These are phyloP conservation scores for Moringa oleifera DNA, from an alignment of 345 rosid genomes.

Conservation along the genomic window DNA sequence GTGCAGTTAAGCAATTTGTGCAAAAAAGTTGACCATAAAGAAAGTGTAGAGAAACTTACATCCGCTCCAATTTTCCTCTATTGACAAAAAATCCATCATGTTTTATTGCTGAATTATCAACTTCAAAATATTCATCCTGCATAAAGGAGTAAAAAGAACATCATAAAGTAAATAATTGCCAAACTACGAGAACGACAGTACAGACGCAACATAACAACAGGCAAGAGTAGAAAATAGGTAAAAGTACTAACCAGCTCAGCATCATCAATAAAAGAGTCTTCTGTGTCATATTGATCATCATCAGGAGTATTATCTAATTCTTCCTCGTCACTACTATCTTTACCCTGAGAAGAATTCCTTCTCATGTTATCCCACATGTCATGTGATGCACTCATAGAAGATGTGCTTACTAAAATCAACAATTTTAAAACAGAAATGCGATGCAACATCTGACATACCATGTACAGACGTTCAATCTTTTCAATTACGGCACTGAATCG, in stretches of 20 bases:
- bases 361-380: conserved; percentile 1
- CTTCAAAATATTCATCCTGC: conserved; percentile 98
- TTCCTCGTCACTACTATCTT: conserved; percentile 92
- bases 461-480: conserved; percentile 94
- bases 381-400: neutral
- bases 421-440: neutral
- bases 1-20: neutral
- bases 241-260: conserved; percentile 69
- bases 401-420: neutral
- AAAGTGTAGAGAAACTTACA: conserved; percentile 43
- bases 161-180: neutral
- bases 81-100: conserved; percentile 91
- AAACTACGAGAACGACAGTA: too few species aligned
- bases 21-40: neutral
- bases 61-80: conserved; percentile 79
- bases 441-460: conserved; percentile 33
- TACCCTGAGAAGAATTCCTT: conserved; percentile 52
- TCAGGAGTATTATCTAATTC: conserved; percentile 77
- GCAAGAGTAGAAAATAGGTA: conserved; percentile 4
- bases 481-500: conserved; percentile 88
- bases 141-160: conserved; percentile 12
- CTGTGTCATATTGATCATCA: conserved; percentile 94
- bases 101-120: conserved; percentile 83
- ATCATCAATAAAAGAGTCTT: conserved; percentile 95
- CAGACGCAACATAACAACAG: neutral